Percentiles rank a stretch among this genome's conserved stretches.
Conservation (phyloP, 2,329 filamentous ascomycete genomes). For the Colletotrichum echinochloae region DNA sequence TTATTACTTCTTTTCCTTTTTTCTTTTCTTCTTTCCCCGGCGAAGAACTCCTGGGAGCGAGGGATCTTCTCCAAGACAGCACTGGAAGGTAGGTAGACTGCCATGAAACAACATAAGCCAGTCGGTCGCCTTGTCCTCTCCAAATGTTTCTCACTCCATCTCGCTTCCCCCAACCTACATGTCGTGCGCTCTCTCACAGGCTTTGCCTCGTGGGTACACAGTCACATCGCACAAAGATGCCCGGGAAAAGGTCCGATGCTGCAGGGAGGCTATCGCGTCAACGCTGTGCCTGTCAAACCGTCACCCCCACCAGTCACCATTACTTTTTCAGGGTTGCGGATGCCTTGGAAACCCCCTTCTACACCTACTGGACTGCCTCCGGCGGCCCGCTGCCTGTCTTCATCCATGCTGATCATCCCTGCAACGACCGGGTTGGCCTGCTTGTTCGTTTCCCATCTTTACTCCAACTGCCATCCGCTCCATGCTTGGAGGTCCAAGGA, state of each 20-base stretch:
- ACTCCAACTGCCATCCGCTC: conserved; percentile 20
- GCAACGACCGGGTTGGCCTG: conserved; percentile 18
- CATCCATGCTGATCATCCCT: conserved; percentile 14
- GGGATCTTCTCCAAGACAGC: neutral
- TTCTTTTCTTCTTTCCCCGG: neutral
- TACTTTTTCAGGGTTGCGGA: neutral
- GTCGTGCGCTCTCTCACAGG: conserved; percentile 31
- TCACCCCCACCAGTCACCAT: conserved; percentile 8
- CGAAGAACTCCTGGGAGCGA: conserved; percentile 3
- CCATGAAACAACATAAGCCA: neutral
- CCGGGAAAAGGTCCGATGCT: conserved; percentile 40
- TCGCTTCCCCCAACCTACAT: conserved; percentile 8
- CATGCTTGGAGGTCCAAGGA: conserved; percentile 2
- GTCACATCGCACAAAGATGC: conserved; percentile 38
- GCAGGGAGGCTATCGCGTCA: conserved; percentile 35
- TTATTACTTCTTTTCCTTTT: conserved; percentile 5
- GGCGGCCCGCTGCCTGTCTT: conserved; percentile 20
- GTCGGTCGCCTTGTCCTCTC: neutral
- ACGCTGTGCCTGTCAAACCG: conserved; percentile 28
- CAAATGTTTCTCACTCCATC: neutral
- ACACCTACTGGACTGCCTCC: neutral
- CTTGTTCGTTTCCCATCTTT: conserved; percentile 15
- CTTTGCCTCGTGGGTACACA: conserved; percentile 17
- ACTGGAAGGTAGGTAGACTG: neutral
- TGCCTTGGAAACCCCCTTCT: neutral